Base-by-base conservation (phyloP, 2,329 filamentous ascomycete genomes). In the Cladosporium sp. region DNA sequence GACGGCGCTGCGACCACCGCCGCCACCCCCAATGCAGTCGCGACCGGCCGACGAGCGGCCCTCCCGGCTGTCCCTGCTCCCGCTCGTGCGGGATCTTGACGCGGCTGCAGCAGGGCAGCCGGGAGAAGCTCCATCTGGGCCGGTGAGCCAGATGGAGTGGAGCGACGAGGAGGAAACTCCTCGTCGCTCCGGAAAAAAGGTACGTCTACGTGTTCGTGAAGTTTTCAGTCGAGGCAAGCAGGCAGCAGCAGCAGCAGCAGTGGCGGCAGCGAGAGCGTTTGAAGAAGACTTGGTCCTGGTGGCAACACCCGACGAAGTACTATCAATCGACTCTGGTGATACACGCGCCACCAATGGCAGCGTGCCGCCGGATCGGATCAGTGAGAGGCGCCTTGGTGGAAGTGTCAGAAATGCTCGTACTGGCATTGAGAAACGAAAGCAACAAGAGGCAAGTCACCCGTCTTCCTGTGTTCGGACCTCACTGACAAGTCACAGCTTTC, bases 141-240 rank as follows among this genome's bases (percentile, higher is more conserved):
- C 45, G 19, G 18, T 39, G 16, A 48, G 45, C 29, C 27, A 48
- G 36, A 40, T 48, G 36, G 45, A 48, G 27, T 48, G 45, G 45
- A 35, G 39, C 27, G 45, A 48, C n/a, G 43, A 46, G 22, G 45
- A 25, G 20, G 20, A 42, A 15, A 16, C 33, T 9, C 22, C 36
- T 48, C 36, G 22, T 32, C 45, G 45, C 25, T 16, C 36, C 27
- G 16, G 33, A 15, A 22, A 48, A 11, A 48, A 48, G 27, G 45
- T 48, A 33, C 36, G 45, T 48, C 4, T 40, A 5, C n/a, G 18
- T 32, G 20, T 48, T 33, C 45, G 16, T 40, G 15, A 33, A 19
- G 25, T 39, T 36, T 38, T 39, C 9, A 29, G 22, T 18, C 43
- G 35, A 9, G 4, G 18, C 29, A 19, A 25, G 25, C 33, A 9